These are phyloP conservation scores for Botrytis cinerea DNA, from an alignment of 2,329 filamentous ascomycete genomes.

Conservation along the genomic window DNA sequence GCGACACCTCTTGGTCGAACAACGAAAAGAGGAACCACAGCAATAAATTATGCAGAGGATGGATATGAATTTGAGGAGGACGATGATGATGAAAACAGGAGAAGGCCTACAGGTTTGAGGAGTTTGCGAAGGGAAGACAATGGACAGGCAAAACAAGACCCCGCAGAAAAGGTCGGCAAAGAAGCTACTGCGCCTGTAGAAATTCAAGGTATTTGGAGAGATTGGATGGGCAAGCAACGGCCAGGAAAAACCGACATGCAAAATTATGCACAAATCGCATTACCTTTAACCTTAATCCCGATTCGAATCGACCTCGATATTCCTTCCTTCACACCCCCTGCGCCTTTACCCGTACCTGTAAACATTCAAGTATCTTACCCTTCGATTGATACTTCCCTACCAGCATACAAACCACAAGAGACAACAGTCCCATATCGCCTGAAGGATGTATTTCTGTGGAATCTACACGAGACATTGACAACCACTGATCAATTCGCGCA, in stretches of 20 bases:
- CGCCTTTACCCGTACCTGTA: slow-evolving; percentile 64
- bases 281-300: slow-evolving; percentile 88
- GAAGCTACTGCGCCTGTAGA: slow-evolving; percentile 77
- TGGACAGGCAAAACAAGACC: slow-evolving; percentile 61
- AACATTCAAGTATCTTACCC: slow-evolving; percentile 52
- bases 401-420: slow-evolving; percentile 79
- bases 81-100: slow-evolving; percentile 70
- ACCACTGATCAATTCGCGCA: slow-evolving; percentile 97
- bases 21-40: slow-evolving; percentile 95
- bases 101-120: slow-evolving; percentile 75
- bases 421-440: slow-evolving; percentile 81
- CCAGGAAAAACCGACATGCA: slow-evolving; percentile 59
- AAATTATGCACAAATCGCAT: slow-evolving; percentile 65
- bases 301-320: slow-evolving; percentile 97
- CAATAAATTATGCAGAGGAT: slow-evolving; percentile 97
- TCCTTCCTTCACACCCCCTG: slow-evolving; percentile 68
- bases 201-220: slow-evolving; percentile 87
- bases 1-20: slow-evolving; percentile 71
- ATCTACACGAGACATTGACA: slow-evolving; percentile 88
- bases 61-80: slow-evolving; percentile 85
- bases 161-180: slow-evolving; percentile 78
- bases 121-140: slow-evolving; percentile 78
- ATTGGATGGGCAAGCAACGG: slow-evolving; percentile 84
- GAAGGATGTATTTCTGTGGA: slow-evolving; percentile 97
- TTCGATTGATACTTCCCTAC: slow-evolving; percentile 68